A percentile compares a stretch with the other conserved stretches of the same genome.
These are phyloP conservation scores for Epicoccum sorghinum DNA, from an alignment of 2,329 filamentous ascomycete genomes.

Conservation along the genomic window DNA sequence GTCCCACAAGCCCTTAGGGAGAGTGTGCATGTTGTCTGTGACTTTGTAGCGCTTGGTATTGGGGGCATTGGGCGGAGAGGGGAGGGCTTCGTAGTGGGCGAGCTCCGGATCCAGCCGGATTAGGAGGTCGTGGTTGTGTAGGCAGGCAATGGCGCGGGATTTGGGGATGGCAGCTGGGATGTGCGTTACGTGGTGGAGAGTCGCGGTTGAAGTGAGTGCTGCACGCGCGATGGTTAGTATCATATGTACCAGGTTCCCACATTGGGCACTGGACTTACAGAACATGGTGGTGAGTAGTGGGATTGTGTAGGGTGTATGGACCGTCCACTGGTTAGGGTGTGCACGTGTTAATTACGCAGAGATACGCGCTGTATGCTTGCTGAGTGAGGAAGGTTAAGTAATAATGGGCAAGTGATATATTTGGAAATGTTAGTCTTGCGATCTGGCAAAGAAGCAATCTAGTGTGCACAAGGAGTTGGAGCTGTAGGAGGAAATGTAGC, in stretches of 20 bases:
- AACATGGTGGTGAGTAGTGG: conserved; percentile 29
- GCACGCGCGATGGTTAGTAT: neutral
- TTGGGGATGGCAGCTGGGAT: conserved; percentile 36
- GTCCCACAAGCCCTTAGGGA: conserved; percentile 46
- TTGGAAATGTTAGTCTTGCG: neutral
- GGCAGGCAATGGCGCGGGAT: conserved; percentile 24
- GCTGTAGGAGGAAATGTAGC: neutral
- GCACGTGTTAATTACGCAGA: neutral
- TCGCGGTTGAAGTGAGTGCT: conserved; percentile 43
- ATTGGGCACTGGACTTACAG: conserved; percentile 25
- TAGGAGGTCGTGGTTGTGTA: conserved; percentile 47
- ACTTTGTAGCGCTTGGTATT: conserved; percentile 45
- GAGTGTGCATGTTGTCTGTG: conserved; percentile 46
- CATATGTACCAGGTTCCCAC: no score
- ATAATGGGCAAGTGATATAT: no score
- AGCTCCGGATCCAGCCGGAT: conserved; percentile 47
- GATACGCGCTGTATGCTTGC: no score
- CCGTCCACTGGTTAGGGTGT: neutral
- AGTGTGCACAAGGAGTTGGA: neutral
- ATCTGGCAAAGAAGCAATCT: neutral
- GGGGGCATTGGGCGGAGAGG: conserved; percentile 23
- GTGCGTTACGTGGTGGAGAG: conserved; percentile 42
- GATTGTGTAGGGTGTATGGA: neutral
- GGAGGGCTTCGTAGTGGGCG: conserved; percentile 37
- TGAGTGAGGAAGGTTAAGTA: no score